A percentile compares a stretch with the other conserved stretches of the same genome.
These are phyloP conservation scores for Ceratonia siliqua DNA, from an alignment of 306 rosid genomes.

Conservation along the genomic window DNA sequence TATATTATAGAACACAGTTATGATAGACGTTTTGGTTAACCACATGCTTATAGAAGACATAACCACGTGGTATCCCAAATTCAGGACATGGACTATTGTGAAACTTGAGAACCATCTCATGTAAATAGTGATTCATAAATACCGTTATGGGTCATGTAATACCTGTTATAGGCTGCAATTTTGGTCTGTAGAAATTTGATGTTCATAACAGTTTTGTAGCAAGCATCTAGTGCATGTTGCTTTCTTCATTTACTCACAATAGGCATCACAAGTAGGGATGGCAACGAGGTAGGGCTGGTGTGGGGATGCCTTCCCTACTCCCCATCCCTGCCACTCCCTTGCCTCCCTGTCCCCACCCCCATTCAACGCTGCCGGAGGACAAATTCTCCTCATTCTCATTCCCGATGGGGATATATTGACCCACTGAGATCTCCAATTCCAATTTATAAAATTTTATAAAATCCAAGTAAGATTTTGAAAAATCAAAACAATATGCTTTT, in stretches of 20 bases:
- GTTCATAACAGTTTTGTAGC: not conserved
- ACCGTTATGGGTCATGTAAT: constrained; percentile 4
- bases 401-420: no score
- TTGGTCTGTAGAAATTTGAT: not conserved
- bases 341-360: no score
- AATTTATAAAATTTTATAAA: no score
- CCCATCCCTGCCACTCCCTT: no score
- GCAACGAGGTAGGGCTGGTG: no score
- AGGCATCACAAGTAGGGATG: constrained; percentile 20
- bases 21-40: not conserved
- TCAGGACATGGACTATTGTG: not conserved
- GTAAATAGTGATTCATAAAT: not conserved
- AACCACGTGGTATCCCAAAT: not conserved
- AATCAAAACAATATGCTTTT: no score
- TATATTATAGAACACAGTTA: constrained; percentile 1
- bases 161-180: not conserved
- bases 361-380: no score
- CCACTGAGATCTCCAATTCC: no score
- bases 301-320: no score
- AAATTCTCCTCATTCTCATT: no score
- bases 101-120: constrained; percentile 14
- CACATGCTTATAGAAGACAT: not conserved
- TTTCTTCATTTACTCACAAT: not conserved
- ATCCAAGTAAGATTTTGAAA: no score
- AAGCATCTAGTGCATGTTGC: constrained; percentile 9